phyloP scores from a whole-genome alignment of 768 basidiomycete species.

The Cubamyces sp. region DNA sequence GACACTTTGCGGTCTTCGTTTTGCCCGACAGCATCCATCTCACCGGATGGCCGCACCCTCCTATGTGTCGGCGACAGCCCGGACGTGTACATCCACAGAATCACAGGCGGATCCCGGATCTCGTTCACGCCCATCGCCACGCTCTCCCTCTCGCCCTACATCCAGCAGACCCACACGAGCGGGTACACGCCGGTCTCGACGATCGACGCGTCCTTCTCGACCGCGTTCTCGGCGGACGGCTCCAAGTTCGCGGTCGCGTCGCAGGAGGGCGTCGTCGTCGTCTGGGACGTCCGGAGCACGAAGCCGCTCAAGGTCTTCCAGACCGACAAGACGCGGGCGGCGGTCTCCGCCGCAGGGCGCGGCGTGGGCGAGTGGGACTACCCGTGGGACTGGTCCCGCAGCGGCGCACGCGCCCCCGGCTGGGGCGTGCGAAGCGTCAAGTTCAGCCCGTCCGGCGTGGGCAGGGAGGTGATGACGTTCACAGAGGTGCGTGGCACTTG shows the following conservation, averaged over 20 bases:
- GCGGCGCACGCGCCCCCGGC: slow-evolving; percentile 59
- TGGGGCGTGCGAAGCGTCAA: slow-evolving; percentile 89
- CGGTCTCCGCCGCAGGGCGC: slow-evolving; percentile 22
- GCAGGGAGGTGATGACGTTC: slow-evolving; percentile 83
- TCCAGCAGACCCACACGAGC: slow-evolving; percentile 30
- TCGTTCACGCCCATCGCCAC: slow-evolving; percentile 68
- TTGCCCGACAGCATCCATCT: slow-evolving; percentile 70
- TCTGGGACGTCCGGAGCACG: slow-evolving; percentile 82
- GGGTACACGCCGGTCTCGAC: slow-evolving; percentile 30
- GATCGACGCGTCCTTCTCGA: slow-evolving; percentile 74
- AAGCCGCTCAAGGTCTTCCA: slow-evolving; percentile 71
- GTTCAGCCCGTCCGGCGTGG: slow-evolving; percentile 67
- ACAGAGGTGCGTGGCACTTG: slow-evolving; percentile 67
- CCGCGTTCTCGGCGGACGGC: slow-evolving; percentile 77
- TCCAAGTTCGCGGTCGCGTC: slow-evolving; percentile 82
- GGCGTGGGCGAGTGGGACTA: slow-evolving; percentile 57
- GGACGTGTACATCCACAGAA: slow-evolving; percentile 80
- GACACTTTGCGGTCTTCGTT: slow-evolving; percentile 1
- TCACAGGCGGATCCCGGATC: slow-evolving; percentile 65
- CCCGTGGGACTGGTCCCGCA: slow-evolving; percentile 69
- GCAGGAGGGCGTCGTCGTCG: slow-evolving; percentile 78
- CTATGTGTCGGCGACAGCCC: slow-evolving; percentile 91
- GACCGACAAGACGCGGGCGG: slow-evolving; percentile 47
- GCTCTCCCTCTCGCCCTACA: slow-evolving; percentile 63
- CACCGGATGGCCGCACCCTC: slow-evolving; percentile 84